Evolutionary conservation across 306 rosid genomes (phyloP).

Genomic region (Castanea mollissima): DNA sequence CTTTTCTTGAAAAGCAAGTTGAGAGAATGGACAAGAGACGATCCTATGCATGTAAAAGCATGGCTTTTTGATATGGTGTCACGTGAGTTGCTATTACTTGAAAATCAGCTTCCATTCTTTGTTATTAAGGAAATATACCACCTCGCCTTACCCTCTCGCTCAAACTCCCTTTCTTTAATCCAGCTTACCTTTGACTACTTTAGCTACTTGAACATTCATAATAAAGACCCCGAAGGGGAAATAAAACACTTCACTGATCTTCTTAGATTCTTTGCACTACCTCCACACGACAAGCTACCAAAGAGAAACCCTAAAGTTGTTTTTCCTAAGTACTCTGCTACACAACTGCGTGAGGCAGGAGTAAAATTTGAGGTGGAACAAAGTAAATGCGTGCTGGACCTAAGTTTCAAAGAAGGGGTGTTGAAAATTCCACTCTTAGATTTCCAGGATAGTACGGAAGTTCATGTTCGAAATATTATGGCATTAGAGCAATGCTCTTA

Average conservation of each 20-base stretch:
- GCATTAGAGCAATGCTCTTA: slow-evolving; percentile 34
- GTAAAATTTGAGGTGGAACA: background rate
- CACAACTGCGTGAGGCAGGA: background rate
- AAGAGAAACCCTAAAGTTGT: fast-evolving
- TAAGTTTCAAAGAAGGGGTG: background rate
- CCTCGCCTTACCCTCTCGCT: background rate
- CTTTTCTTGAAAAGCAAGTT: background rate
- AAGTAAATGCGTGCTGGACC: background rate
- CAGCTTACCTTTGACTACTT: slow-evolving; percentile 20
- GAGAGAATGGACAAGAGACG: background rate
- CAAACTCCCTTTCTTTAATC: background rate
- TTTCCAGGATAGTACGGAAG: slow-evolving; percentile 23
- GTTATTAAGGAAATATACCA: slow-evolving; percentile 7
- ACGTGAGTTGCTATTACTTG: slow-evolving; percentile 24
- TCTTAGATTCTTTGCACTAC: slow-evolving; percentile 20
- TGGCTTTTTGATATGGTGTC: background rate
- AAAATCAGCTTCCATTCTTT: slow-evolving; percentile 26
- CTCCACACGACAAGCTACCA: background rate
- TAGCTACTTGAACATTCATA: background rate
- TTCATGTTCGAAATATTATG: slow-evolving; percentile 27
- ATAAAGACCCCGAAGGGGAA: background rate
- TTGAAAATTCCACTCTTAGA: background rate
- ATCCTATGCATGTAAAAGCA: fast-evolving
- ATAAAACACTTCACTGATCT: slow-evolving; percentile 40
- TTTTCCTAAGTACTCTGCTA: no score